phyloP scores from a whole-genome alignment of 2,329 filamentous ascomycete species.

The Phaeophleospora eucalypticola region DNA sequence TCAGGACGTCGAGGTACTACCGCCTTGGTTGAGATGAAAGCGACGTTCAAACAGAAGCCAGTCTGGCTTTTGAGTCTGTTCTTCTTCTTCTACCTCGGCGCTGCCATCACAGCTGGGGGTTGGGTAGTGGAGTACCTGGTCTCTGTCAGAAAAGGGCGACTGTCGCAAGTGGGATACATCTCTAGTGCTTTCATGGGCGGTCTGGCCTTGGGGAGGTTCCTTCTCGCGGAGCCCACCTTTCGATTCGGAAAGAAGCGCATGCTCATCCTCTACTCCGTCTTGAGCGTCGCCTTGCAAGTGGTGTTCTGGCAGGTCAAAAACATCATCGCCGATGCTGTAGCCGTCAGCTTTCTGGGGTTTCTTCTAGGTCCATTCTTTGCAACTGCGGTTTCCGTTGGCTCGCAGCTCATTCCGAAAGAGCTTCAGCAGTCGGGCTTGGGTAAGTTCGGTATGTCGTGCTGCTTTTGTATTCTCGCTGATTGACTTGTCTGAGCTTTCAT shows the following conservation, averaged over 20 bases:
- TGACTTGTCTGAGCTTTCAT: too few relatives aligned
- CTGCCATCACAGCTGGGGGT: slow-evolving; percentile 36
- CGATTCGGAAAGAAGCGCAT: slow-evolving; percentile 56
- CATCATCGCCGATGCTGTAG: slow-evolving; percentile 49
- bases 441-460: too few relatives aligned
- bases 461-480: too few relatives aligned
- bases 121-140: slow-evolving; percentile 65
- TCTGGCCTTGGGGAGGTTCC: slow-evolving; percentile 47
- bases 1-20: too few relatives aligned
- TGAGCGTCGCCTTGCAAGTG: slow-evolving; percentile 54
- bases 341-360: slow-evolving; percentile 54
- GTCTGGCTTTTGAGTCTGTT: slow-evolving; percentile 60
- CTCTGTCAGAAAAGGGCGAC: slow-evolving; percentile 53
- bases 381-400: slow-evolving; percentile 53
- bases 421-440: too few relatives aligned
- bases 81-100: slow-evolving; percentile 62
- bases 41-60: slow-evolving; percentile 42
- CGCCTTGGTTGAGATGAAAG: slow-evolving; percentile 44
- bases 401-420: too few relatives aligned
- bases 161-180: slow-evolving; percentile 59
- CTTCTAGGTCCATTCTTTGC: slow-evolving; percentile 58
- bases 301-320: slow-evolving; percentile 54
- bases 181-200: slow-evolving; percentile 59
- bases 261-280: slow-evolving; percentile 51
- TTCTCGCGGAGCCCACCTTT: slow-evolving; percentile 14